A percentile compares a stretch with the other conserved stretches of the same genome.
These are phyloP conservation scores for Zygosaccharomyces sapae DNA, from an alignment of 1,139 yeast genomes.

Conservation along the genomic window DNA sequence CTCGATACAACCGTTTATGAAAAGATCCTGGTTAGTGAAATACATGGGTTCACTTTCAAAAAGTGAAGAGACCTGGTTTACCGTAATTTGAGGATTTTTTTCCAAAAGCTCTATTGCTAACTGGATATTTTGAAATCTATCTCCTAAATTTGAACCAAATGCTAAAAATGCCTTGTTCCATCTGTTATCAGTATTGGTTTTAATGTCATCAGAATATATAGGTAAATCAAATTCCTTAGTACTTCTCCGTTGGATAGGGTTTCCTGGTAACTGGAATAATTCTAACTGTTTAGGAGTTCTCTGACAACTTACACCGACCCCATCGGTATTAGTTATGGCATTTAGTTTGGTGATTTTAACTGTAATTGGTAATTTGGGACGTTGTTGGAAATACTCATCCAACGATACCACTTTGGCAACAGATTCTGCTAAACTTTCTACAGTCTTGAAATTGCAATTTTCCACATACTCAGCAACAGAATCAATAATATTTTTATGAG, in stretches of 20 bases:
- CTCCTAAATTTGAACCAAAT: slow-evolving; percentile 84
- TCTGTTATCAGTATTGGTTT: slow-evolving; percentile 2
- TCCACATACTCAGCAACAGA: slow-evolving; percentile 59
- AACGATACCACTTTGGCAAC: slow-evolving; percentile 62
- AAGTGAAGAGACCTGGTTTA: slow-evolving; percentile 65
- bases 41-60: slow-evolving; percentile 95
- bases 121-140: slow-evolving; percentile 58
- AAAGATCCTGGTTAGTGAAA: slow-evolving; percentile 70
- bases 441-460: slow-evolving; percentile 75
- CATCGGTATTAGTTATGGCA: slow-evolving; percentile 81
- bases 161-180: slow-evolving; percentile 69
- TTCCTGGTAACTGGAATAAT: slow-evolving; percentile 6
- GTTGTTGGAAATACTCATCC: slow-evolving; percentile 17
- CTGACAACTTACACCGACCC: slow-evolving; percentile 78
- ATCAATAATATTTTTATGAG: slow-evolving; percentile 41
- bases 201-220: slow-evolving; percentile 7
- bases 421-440: slow-evolving; percentile 80
- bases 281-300: slow-evolving; percentile 43
- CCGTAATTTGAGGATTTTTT: slow-evolving; percentile 39
- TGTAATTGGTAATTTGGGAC: slow-evolving; percentile 39
- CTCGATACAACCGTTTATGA: slow-evolving; percentile 77
- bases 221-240: slow-evolving; percentile 32
- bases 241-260: not conserved
- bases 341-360: slow-evolving; percentile 80
- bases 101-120: slow-evolving; percentile 53